Conservation (phyloP, 306 rosid species). For the Cucumis hystrix region DNA sequence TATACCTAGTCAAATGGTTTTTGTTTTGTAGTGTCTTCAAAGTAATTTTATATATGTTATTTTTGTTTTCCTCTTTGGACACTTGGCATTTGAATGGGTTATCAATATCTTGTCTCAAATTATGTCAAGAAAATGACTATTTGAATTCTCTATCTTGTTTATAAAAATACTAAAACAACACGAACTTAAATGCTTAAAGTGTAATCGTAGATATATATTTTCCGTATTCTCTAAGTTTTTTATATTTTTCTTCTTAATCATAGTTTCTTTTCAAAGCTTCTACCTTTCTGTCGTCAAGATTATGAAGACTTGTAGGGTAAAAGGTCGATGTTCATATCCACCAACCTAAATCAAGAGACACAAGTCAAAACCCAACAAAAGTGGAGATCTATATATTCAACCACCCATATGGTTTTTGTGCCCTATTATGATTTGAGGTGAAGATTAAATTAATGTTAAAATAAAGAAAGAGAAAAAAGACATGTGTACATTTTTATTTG, state of each 20-base stretch:
- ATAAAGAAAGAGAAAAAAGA: not conserved
- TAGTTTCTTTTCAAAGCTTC: not conserved
- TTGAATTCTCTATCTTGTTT: not conserved
- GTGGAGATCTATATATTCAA: slow-evolving; percentile 6
- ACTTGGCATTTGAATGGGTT: not conserved
- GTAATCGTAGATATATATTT: not conserved
- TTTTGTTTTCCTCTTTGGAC: not conserved
- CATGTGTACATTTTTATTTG: not conserved
- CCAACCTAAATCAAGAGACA: slow-evolving; percentile 22
- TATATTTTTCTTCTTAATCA: not conserved
- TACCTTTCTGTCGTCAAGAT: not conserved
- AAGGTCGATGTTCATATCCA: slow-evolving; percentile 18
- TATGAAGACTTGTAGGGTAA: slow-evolving; percentile 4
- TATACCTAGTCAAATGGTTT: not conserved
- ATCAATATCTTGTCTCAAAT: not conserved
- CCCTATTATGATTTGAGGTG: not conserved
- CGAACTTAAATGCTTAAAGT: not conserved
- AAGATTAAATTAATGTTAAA: not conserved
- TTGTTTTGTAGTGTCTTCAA: not conserved
- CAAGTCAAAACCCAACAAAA: slow-evolving; percentile 34
- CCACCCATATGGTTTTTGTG: slow-evolving; percentile 1
- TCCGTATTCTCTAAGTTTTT: not conserved
- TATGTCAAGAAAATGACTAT: not conserved
- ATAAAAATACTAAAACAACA: not conserved
- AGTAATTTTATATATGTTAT: not conserved